Conservation (phyloP, 2,329 filamentous ascomycete species). For the Parastagonospora avenae region DNA sequence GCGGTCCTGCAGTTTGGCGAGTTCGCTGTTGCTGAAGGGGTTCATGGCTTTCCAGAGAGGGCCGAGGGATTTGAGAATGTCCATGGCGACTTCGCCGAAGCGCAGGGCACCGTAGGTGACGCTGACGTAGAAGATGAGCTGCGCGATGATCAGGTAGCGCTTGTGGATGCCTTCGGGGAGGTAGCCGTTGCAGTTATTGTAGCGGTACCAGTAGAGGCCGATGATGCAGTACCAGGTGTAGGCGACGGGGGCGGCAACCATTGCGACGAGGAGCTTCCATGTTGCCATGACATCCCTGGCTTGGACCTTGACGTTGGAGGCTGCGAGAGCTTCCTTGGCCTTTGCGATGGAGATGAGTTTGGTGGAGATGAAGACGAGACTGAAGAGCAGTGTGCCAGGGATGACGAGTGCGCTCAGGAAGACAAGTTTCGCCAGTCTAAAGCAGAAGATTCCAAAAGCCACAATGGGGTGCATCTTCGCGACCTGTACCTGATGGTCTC, state of each 20-base stretch:
- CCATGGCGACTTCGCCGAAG: slow-evolving; percentile 98
- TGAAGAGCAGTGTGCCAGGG: slow-evolving; percentile 85
- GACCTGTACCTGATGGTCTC: slow-evolving; percentile 94
- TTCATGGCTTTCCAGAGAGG: slow-evolving; percentile 85
- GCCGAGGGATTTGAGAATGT: slow-evolving; percentile 92
- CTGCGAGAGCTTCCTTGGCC: slow-evolving; percentile 46
- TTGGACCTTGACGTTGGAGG: slow-evolving; percentile 48
- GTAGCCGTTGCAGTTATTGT: slow-evolving; percentile 79
- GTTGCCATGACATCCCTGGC: slow-evolving; percentile 49
- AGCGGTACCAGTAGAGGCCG: slow-evolving; percentile 39
- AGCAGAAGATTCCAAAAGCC: slow-evolving; percentile 77
- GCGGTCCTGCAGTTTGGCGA: slow-evolving; percentile 75
- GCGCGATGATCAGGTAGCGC: slow-evolving; percentile 64
- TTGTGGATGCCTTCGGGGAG: slow-evolving; percentile 81
- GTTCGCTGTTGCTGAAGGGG: slow-evolving; percentile 81
- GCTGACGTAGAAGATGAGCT: slow-evolving; percentile 80
- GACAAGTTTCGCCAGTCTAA: slow-evolving; percentile 77
- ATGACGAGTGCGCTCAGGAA: slow-evolving; percentile 80
- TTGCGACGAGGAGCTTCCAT: slow-evolving; percentile 49
- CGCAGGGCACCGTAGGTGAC: slow-evolving; percentile 92
- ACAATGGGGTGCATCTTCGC: slow-evolving; percentile 79
- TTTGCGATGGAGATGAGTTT: slow-evolving; percentile 48
- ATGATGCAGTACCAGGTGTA: slow-evolving; percentile 42
- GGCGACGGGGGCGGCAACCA: slow-evolving; percentile 43
- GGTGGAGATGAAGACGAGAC: slow-evolving; percentile 49